Evolutionary conservation across 164 flowering plant genomes (phyloP).

Genomic region (Piper longum): DNA sequence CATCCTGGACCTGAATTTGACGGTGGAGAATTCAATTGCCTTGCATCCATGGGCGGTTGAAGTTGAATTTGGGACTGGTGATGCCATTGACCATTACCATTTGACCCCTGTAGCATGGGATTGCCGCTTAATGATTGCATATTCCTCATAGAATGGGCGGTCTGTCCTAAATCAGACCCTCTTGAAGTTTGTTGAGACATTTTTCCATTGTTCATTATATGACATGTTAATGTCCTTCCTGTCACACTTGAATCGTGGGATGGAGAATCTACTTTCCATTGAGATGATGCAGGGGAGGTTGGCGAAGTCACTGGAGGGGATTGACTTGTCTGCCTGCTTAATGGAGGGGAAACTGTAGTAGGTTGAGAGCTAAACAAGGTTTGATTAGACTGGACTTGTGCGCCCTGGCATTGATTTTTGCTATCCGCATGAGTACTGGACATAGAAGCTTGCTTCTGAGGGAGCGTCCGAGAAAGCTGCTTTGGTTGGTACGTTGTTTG

Average conservation of each 20-base stretch:
- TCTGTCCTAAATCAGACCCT: slow-evolving; percentile 22
- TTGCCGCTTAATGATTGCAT: slow-evolving; percentile 39
- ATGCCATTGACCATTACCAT: slow-evolving; percentile 28
- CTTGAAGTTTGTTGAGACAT: slow-evolving; percentile 12
- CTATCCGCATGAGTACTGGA: slow-evolving; percentile 34
- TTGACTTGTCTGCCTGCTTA: slow-evolving; percentile 26
- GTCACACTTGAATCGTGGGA: slow-evolving; percentile 21
- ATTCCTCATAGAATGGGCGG: slow-evolving; percentile 24
- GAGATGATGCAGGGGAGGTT: slow-evolving; percentile 16
- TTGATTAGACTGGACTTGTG: slow-evolving; percentile 27
- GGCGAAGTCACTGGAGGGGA: slow-evolving; percentile 24
- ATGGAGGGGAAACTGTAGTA: slow-evolving; percentile 15
- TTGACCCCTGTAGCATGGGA: slow-evolving; percentile 18
- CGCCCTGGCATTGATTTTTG: slow-evolving; percentile 33
- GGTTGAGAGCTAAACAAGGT: slow-evolving; percentile 22
- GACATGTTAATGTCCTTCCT: slow-evolving; percentile 15
- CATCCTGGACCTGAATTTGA: slow-evolving; percentile 38
- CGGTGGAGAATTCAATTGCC: slow-evolving; percentile 31
- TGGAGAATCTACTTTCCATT: slow-evolving; percentile 35
- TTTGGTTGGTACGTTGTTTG: slow-evolving; percentile 36
- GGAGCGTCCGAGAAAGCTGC: slow-evolving; percentile 25
- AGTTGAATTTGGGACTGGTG: slow-evolving; percentile 13
- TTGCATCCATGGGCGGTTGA: slow-evolving; percentile 19
- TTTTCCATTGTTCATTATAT: slow-evolving; percentile 23
- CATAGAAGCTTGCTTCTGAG: slow-evolving; percentile 33